Evolutionary conservation across 108 stramenopile species (phyloP).

Genomic region (Cyclotella atomus): DNA sequence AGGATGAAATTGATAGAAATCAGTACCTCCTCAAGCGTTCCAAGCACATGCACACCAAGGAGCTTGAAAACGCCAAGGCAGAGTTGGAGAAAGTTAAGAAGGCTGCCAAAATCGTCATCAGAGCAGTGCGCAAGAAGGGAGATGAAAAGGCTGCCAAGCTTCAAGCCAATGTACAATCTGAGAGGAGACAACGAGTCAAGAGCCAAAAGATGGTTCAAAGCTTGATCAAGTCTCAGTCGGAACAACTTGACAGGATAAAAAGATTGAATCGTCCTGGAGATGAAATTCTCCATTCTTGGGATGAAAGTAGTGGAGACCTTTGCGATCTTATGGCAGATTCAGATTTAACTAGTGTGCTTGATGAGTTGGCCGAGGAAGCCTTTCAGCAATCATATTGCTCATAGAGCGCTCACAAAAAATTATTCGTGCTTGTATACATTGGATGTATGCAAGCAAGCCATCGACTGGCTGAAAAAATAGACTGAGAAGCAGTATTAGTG

Average conservation of each 20-base stretch:
- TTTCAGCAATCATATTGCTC: slow-evolving; percentile 26
- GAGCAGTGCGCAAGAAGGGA: slow-evolving; percentile 47
- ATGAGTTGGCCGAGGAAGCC: slow-evolving; percentile 48
- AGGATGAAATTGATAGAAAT: slow-evolving; percentile 50
- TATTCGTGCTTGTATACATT: neutral
- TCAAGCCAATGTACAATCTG: slow-evolving; percentile 35
- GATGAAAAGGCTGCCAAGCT: slow-evolving; percentile 46
- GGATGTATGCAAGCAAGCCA: slow-evolving; percentile 6
- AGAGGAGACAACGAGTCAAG: slow-evolving; percentile 30
- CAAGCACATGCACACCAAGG: slow-evolving; percentile 39
- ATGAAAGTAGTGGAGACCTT: slow-evolving; percentile 3
- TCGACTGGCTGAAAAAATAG: neutral
- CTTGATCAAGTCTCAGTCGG: slow-evolving; percentile 43
- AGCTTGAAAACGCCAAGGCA: slow-evolving; percentile 37
- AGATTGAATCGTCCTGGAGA: slow-evolving; percentile 10
- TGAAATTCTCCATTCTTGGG: slow-evolving; percentile 24
- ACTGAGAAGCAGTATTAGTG: neutral
- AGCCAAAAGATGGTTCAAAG: slow-evolving; percentile 34
- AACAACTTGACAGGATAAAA: slow-evolving; percentile 33
- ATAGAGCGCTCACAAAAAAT: neutral
- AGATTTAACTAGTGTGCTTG: slow-evolving; percentile 44
- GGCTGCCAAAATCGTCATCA: slow-evolving; percentile 44
- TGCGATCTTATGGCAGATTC: slow-evolving; percentile 25
- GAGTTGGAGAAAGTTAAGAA: slow-evolving; percentile 49
- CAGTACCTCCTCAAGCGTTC: slow-evolving; percentile 42